Evolutionary conservation across 108 stramenopile species (phyloP), one percentile per base, ranked within the genome.

Genomic region (Skeletonema costatum): DNA sequence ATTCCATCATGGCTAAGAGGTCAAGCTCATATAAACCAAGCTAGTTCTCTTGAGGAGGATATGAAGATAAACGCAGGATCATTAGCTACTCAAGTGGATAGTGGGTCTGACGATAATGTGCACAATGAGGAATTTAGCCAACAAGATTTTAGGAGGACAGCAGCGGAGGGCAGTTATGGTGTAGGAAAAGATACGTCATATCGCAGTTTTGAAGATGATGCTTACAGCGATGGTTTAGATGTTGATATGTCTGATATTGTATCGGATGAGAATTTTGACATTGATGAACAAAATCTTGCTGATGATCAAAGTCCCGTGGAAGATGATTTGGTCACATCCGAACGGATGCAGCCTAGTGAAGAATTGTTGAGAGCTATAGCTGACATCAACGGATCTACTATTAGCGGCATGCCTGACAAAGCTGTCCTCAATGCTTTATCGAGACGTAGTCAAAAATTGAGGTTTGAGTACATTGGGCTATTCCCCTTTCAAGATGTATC

Each of bases 141-240:
- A 11, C 78, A 80, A 68, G 78, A 80, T 44, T 80, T 80, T 32
- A 53, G 78, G 17, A 41, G 78, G 6, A 72, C 39, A 7, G 78
- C 78, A 8, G 72, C 73, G 7, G 73, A 74, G 50, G 78, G 73
- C 16, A 74, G 73, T 5, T 80, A 68, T 39, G 78, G 78, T 42
- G 58, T 42, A n/a, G 78, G 66, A 5, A 66, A 66, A 65, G 78
- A 80, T 44, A 74, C 64, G 25, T 56, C 66, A 7, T 80, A 74
- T 66, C 78, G 73, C 13, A 32, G 42, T 13, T 80, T 80, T 68
- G 78, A 80, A 41, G 73, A 80, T 25, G 73, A 80, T 7, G 78
- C 78, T 17, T 80, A 80, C 53, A 80, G 58, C 60, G 25, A 51
- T 44, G 62, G 5, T 4, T 5, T 63, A n/a, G 62, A 63, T 14